Evolutionary conservation across 129 eudicot species (phyloP), one percentile per base, ranked within the genome.

Genomic region (Artemisia tridentata): DNA sequence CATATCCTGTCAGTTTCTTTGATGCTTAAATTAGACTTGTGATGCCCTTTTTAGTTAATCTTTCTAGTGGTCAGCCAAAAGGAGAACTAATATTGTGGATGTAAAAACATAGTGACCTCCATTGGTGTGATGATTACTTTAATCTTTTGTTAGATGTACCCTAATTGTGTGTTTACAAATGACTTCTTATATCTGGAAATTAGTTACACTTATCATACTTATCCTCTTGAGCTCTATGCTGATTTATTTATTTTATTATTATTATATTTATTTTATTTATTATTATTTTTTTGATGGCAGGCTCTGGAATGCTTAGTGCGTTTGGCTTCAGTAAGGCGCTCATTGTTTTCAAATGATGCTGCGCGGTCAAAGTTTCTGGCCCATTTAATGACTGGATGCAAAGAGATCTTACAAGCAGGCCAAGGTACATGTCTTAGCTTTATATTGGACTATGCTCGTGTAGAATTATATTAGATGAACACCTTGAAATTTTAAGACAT

Each of bases 231-330:
- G 68, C 64, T 31, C 25, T 10, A 51, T 73, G 51, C 7, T 66
- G 47, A 79, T 5, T 11, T 65, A 31, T 31, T 12, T 46, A 12
- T 38, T 18, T 72, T 58, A 63, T 43, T 29, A 52, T 45, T 59
- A 10, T 43, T 69, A 4, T 81, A 4, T 38, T 38, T 38, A n/a
- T 38, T 18, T 72, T 58, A 63, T 12, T 43, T 29, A 52, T 45
- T 59, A 10, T 43, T 69, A 4, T 81, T 31, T 38, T 38, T 38
- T 7, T 38, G 2, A 38, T 38, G 45, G 45, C 10, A 93, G 98
- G 89, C 98, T 64, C 72, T 93, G 72, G 98, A 93, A 84, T 93
- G 98, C 90, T 82, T 93, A 74, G 98, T 93, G 72, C 80, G 98
- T 61, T 72, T 93, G 83, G 97, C 97, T 73, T 93, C 98, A 12